Evolutionary conservation across 225 moss, liverwort and hornwort species (phyloP), one percentile per base, ranked within the genome.

Genomic region (Sphagnum contortum): DNA sequence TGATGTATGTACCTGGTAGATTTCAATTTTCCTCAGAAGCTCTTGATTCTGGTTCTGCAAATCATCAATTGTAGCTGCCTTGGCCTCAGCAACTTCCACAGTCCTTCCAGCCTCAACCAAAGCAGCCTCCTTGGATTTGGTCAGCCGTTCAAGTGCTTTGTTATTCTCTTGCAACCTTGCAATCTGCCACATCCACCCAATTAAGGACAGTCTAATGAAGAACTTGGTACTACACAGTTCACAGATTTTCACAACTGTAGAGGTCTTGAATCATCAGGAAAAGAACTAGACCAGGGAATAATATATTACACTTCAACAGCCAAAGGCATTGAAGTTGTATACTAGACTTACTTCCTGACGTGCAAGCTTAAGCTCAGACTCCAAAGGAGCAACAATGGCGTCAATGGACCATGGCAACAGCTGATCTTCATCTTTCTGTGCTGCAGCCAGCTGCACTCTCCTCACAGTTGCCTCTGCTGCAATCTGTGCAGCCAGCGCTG

Each of bases 41-140:
- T 81, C 85, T 67, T 85, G 85, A 61, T 85, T 85, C 51, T 81
- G 81, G 62, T 85, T 85, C 71, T 78, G 85, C 49, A 85, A 64
- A 69, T 85, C 85, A 62, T 85, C 85, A 60, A 85, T 78, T 78
- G 78, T 76, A 48, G 85, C 78, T 10, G 85, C 85, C 65, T 85
- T 85, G 9, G 81, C 78, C 70, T 81, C 81, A 52, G 85, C 85
- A 72, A 69, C 81, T 65, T 79, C 53, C 63, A 85, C 67, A 48
- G 74, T 76, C 73, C 59, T 81, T 57, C 81, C 81, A 52, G 85
- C 85, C 73, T 85, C 85, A 3, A 85, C 71, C 60, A 85, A 78
- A 56, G 85, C 81, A 56, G 76, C 75, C 69, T 84, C 83, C 77
- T 84, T 84, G 53, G 83, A 68, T 68, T 84, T 84, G 12, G 83